Percentiles rank a stretch among this genome's conserved stretches.
These are phyloP conservation scores for Didymella lethalis DNA, from an alignment of 2,329 filamentous ascomycete genomes.

Conservation along the genomic window DNA sequence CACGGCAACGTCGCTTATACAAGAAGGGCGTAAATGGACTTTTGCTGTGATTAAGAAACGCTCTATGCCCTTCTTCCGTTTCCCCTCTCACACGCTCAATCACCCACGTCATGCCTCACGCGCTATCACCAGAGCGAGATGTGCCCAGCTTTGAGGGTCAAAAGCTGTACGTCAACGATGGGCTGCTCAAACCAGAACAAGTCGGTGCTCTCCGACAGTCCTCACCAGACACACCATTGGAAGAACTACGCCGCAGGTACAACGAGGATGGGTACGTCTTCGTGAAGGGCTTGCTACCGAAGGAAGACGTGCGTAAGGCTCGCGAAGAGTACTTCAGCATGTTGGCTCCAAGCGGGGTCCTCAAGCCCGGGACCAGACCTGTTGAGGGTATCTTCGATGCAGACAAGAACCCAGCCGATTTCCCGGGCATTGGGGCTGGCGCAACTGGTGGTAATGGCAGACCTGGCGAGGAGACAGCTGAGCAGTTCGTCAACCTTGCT, in stretches of 20 bases:
- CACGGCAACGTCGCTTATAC: neutral
- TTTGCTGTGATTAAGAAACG: neutral
- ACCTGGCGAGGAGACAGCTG: slow-evolving; percentile 54
- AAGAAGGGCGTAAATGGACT: neutral
- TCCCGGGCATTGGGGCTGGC: slow-evolving; percentile 64
- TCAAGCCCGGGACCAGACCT: slow-evolving; percentile 61
- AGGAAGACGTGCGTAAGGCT: slow-evolving; percentile 60
- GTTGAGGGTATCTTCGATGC: slow-evolving; percentile 64
- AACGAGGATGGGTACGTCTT: slow-evolving; percentile 63
- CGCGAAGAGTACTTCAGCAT: slow-evolving; percentile 63
- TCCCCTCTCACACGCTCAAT: neutral
- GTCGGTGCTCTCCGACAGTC: slow-evolving; percentile 56
- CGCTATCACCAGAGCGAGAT: slow-evolving; percentile 35
- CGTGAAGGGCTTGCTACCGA: slow-evolving; percentile 63
- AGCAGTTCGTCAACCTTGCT: slow-evolving; percentile 60
- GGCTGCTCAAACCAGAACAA: slow-evolving; percentile 56
- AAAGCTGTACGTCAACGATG: slow-evolving; percentile 56
- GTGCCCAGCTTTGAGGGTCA: slow-evolving; percentile 36
- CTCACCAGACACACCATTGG: slow-evolving; percentile 54
- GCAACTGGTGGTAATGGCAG: slow-evolving; percentile 55
- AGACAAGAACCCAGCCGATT: slow-evolving; percentile 53
- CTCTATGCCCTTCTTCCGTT: neutral
- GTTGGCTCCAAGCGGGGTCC: slow-evolving; percentile 63
- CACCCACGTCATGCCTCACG: slow-evolving; percentile 44
- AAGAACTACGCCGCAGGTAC: slow-evolving; percentile 59